Evolutionary conservation across 2,329 filamentous ascomycete species (phyloP).

Genomic region (Pestalotiopsis sp.): DNA sequence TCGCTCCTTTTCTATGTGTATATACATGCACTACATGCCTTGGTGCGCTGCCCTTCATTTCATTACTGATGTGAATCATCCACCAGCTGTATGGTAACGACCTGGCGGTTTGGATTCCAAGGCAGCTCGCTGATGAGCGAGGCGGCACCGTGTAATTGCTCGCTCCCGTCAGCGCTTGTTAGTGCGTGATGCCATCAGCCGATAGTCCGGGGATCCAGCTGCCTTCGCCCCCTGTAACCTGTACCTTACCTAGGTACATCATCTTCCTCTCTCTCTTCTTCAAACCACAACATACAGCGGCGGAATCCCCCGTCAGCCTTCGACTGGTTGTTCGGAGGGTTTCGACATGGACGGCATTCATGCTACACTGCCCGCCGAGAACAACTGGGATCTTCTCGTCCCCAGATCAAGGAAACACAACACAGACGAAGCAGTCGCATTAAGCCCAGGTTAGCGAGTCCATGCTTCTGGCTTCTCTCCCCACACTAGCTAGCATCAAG

Average conservation of each 20-base stretch:
- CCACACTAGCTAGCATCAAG: not conserved
- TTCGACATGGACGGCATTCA: not conserved
- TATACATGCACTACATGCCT: not conserved
- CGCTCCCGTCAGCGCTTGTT: not conserved
- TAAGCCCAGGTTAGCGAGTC: not conserved
- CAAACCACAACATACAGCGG: not conserved
- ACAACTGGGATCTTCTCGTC: not conserved
- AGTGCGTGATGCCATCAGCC: not conserved
- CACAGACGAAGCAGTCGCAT: not conserved
- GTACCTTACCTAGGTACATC: not conserved
- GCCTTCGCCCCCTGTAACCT: not conserved
- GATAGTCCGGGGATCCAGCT: not conserved
- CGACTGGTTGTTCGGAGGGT: not conserved
- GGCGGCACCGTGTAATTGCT: not conserved
- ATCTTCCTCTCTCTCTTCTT: not conserved
- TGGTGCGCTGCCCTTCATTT: not conserved
- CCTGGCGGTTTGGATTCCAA: not conserved
- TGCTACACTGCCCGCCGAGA: not conserved
- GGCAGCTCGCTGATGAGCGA: not conserved
- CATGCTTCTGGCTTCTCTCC: not conserved
- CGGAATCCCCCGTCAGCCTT: not conserved
- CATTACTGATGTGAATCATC: not conserved
- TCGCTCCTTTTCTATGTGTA: not conserved
- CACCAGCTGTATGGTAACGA: not conserved
- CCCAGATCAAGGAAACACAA: not conserved